Conservation (phyloP, 495 filamentous ascomycete genomes). For the Podospora australis region DNA sequence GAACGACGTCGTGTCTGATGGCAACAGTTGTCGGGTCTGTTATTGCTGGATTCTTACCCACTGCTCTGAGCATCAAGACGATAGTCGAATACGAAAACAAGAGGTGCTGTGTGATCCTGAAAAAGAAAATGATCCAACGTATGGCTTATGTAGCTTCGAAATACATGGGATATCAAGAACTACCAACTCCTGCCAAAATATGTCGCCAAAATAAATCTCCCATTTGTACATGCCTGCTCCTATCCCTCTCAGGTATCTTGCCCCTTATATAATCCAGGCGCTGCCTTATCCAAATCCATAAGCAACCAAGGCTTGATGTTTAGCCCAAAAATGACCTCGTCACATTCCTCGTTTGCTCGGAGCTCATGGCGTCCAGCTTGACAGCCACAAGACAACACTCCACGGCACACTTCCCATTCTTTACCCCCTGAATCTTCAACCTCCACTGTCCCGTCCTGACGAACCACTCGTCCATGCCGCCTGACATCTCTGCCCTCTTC, state of each 20-base stretch:
- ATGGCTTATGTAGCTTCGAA: no score
- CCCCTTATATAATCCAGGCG: no score
- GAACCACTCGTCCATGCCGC: conserved; percentile 51
- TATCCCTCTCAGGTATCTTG: neutral
- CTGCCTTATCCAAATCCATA: neutral
- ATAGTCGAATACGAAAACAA: no score
- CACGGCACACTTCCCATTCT: conserved; percentile 49
- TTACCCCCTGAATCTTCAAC: conserved; percentile 55
- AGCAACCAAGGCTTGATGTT: neutral
- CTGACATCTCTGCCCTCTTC: conserved; percentile 35
- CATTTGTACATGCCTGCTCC: neutral
- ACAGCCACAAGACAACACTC: conserved; percentile 67
- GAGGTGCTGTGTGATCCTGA: no score
- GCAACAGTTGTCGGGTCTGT: neutral
- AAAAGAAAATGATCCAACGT: no score
- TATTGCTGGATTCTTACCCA: neutral
- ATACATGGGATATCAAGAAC: neutral
- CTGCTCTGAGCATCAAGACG: no score
- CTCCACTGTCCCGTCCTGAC: conserved; percentile 78
- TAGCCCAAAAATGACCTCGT: conserved; percentile 56
- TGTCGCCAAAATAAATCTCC: neutral
- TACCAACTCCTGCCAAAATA: neutral
- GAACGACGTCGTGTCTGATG: no score
- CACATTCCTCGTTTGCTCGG: conserved; percentile 62
- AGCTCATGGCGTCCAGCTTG: conserved; percentile 70